Conservation (phyloP, 805 yeast species). For the Starmera dryadoides region DNA sequence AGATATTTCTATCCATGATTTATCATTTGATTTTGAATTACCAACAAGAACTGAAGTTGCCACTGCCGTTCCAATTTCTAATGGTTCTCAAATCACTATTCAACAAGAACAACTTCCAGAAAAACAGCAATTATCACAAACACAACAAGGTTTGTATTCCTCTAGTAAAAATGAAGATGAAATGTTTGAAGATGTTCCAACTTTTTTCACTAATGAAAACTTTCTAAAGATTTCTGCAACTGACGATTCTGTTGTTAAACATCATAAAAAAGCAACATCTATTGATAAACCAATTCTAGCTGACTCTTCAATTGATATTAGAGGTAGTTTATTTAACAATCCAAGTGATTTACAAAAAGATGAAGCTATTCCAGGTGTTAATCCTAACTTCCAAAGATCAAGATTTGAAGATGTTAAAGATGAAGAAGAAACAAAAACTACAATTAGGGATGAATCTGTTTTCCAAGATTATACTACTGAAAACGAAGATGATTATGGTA, state of each 20-base stretch:
- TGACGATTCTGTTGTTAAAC: conserved; percentile 13
- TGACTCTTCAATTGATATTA: conserved; percentile 9
- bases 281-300: conserved; percentile 6
- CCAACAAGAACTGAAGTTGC: conserved; percentile 19
- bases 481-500: conserved; percentile 10
- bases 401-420: conserved; percentile 2
- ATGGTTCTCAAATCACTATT: conserved; percentile 19
- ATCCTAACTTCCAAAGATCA: conserved; percentile 9
- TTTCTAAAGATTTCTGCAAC: conserved; percentile 10
- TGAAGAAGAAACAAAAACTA: conserved; percentile 7
- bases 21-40: conserved; percentile 20
- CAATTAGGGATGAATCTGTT: conserved; percentile 15
- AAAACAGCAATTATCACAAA: background rate
- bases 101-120: conserved; percentile 8
- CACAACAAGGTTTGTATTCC: background rate
- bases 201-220: conserved; percentile 1
- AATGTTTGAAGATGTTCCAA: conserved; percentile 16
- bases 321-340: conserved; percentile 18
- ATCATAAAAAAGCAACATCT: conserved; percentile 16
- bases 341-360: conserved; percentile 12
- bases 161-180: conserved; percentile 11
- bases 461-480: conserved; percentile 20
- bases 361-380: conserved; percentile 6
- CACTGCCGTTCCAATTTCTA: conserved; percentile 17
- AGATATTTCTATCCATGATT: conserved; percentile 8